Evolutionary conservation across 306 rosid genomes (phyloP).

Genomic region (Vigna mungo): DNA sequence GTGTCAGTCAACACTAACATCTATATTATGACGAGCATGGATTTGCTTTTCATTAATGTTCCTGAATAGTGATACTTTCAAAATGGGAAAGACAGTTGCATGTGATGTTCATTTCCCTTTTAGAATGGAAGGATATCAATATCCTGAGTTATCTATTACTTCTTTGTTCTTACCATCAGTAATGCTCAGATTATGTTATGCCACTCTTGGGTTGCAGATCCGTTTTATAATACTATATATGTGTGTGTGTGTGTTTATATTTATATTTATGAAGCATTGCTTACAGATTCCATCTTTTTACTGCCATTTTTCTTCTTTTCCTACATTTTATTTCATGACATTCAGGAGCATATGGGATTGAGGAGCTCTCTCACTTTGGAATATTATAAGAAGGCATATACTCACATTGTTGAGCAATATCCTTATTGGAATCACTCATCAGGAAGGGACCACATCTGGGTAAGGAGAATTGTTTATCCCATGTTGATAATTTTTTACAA

Average conservation of each 20-base stretch:
- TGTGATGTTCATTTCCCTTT: conserved; percentile 20
- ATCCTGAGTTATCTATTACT: conserved; percentile 15
- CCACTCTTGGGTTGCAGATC: conserved; percentile 23
- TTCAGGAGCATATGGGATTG: conserved; percentile 83
- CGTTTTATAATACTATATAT: conserved; percentile 25
- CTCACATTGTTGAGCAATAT: conserved; percentile 76
- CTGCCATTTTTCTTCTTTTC: conserved; percentile 21
- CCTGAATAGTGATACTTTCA: conserved; percentile 15
- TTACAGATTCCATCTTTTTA: conserved; percentile 27
- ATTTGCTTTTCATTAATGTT: conserved; percentile 22
- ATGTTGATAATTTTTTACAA: conserved; percentile 14
- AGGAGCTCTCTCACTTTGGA: conserved; percentile 97
- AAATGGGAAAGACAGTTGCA: conserved; percentile 25
- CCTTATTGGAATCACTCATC: conserved; percentile 89
- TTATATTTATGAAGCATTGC: not conserved
- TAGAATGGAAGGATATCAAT: conserved; percentile 21
- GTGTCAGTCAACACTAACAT: conserved; percentile 15
- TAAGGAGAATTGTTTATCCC: conserved; percentile 43
- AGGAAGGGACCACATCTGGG: conserved; percentile 99
- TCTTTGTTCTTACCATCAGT: conserved; percentile 25
- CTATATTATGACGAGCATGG: conserved; percentile 30
- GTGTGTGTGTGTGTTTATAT: not conserved
- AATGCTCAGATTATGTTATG: conserved; percentile 24
- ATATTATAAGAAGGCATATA: conserved; percentile 73
- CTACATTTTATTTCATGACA: conserved; percentile 31